These are phyloP conservation scores for Aspergillus sp. DNA, from an alignment of 2,329 filamentous ascomycete species.

Conservation along the genomic window DNA sequence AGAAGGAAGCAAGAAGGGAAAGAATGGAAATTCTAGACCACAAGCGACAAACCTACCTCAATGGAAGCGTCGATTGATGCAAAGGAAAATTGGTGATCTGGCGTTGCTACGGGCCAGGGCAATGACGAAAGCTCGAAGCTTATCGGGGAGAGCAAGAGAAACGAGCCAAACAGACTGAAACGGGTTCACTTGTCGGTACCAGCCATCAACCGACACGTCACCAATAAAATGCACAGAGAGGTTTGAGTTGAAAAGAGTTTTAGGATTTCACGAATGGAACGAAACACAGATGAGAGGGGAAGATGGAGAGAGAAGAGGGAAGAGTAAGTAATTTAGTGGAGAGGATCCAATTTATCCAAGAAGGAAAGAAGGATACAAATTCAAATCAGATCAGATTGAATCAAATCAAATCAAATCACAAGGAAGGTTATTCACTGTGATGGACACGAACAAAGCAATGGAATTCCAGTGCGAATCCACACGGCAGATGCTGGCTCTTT, in stretches of 20 bases:
- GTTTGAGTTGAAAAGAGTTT: too few species aligned
- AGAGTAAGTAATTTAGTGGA: not conserved
- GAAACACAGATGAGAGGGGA: not conserved
- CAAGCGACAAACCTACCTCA: slow-evolving; percentile 9
- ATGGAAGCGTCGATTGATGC: not conserved
- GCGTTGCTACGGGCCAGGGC: slow-evolving; percentile 3
- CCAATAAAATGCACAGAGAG: not conserved
- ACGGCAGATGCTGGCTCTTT: not conserved
- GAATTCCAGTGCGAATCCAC: not conserved
- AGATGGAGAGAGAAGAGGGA: not conserved
- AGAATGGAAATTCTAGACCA: slow-evolving; percentile 1
- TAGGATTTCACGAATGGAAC: not conserved
- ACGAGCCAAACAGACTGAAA: not conserved
- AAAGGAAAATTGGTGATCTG: not conserved
- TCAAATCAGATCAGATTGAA: not conserved
- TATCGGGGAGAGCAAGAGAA: slow-evolving; percentile 12
- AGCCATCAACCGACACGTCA: slow-evolving; percentile 8
- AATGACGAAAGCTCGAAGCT: slow-evolving; percentile 14
- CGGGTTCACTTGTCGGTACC: not conserved
- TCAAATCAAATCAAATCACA: too few species aligned
- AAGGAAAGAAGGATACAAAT: not conserved
- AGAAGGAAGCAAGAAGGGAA: not conserved
- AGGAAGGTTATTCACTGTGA: not conserved
- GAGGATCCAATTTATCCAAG: not conserved
- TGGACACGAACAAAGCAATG: not conserved